Conservation (phyloP, 2,329 filamentous ascomycete genomes). For the Penicillium olsonii region DNA sequence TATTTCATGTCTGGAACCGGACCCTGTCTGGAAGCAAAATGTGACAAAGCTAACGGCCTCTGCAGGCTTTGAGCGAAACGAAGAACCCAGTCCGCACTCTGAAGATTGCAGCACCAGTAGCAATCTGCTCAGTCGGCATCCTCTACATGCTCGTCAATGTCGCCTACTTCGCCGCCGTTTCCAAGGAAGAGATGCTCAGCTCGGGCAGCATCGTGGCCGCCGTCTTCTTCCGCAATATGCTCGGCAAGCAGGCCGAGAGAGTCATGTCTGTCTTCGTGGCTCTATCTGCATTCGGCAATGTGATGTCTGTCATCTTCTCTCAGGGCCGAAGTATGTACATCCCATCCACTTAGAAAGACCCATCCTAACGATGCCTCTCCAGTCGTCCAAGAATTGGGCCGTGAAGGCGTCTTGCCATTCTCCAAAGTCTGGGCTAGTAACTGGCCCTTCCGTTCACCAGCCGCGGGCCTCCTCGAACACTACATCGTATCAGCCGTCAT, state of each 20-base stretch:
- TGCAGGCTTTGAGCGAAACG: conserved; percentile 54
- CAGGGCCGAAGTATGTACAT: conserved; percentile 40
- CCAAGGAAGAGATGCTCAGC: conserved; percentile 55
- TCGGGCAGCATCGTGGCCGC: conserved; percentile 59
- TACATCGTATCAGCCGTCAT: conserved; percentile 67
- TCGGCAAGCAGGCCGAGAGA: conserved; percentile 55
- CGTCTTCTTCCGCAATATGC: conserved; percentile 62
- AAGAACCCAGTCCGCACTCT: conserved; percentile 60
- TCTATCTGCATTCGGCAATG: conserved; percentile 62
- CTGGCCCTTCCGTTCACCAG: conserved; percentile 66
- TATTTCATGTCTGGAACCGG: not conserved
- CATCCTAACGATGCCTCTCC: no score
- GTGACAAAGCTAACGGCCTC: conserved; percentile 13
- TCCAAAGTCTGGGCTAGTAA: conserved; percentile 69
- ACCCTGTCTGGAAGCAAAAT: conserved; percentile 8
- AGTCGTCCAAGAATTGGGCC: conserved; percentile 61
- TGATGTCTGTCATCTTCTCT: conserved; percentile 59
- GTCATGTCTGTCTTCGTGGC: conserved; percentile 64
- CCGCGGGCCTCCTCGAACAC: conserved; percentile 61
- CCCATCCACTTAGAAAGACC: no score
- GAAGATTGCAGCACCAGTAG: conserved; percentile 58
- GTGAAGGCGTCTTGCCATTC: conserved; percentile 68
- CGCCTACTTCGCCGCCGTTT: conserved; percentile 61
- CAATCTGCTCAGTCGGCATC: conserved; percentile 56
- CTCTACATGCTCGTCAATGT: conserved; percentile 61